Conservation (phyloP, 1,284 basidiomycete species). For the Meira miltonrushii region DNA sequence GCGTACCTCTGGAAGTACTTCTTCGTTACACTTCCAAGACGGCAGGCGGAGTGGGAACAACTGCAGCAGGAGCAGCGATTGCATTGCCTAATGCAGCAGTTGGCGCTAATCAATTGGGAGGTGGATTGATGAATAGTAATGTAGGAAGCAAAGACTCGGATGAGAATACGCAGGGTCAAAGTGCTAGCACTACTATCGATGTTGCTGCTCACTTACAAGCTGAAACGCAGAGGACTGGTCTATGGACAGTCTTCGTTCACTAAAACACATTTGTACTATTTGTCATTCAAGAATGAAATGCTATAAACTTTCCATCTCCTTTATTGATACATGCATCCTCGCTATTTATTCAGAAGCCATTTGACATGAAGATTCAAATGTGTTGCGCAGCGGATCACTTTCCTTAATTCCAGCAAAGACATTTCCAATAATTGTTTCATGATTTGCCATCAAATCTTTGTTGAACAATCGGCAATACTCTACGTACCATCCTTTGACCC, state of each 20-base stretch:
- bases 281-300: too few species aligned
- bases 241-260: neutral
- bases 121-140: too few species aligned
- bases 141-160: neutral
- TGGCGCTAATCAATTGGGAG: too few species aligned
- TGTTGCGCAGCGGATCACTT: slow-evolving; percentile 6
- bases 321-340: neutral
- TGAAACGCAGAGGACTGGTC: neutral
- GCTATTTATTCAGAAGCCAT: slow-evolving; percentile 11
- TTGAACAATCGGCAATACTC: slow-evolving; percentile 32
- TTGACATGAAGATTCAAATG: slow-evolving; percentile 20
- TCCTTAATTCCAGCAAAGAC: slow-evolving; percentile 24
- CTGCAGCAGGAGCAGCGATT: too few species aligned
- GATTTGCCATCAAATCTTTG: slow-evolving; percentile 30
- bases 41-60: too few species aligned
- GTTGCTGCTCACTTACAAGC: neutral
- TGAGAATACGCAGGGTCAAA: neutral
- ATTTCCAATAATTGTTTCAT: slow-evolving; percentile 28
- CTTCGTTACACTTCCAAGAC: neutral
- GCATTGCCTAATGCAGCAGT: too few species aligned
- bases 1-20: slow-evolving; percentile 4
- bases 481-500: slow-evolving; percentile 39
- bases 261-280: too few species aligned
- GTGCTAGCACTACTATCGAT: neutral
- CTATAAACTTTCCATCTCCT: neutral